phyloP scores from a whole-genome alignment of 1,284 basidiomycete genomes.

The Sporisorium exsertum region DNA sequence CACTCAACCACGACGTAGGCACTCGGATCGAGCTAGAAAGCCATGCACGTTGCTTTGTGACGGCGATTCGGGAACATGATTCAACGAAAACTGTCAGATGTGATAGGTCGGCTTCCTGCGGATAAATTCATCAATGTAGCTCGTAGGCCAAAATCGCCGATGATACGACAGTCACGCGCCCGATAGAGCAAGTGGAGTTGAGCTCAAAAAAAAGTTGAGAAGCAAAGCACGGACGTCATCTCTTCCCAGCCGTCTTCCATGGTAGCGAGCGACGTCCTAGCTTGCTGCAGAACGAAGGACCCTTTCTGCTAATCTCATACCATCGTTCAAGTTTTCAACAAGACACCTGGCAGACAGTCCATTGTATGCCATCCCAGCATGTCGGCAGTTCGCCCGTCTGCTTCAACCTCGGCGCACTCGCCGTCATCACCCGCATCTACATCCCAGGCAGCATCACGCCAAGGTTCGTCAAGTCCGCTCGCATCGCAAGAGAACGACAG shows the following conservation, averaged over 20 bases:
- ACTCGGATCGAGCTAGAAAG: background rate
- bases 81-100: conserved; percentile 8
- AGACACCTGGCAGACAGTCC: no score
- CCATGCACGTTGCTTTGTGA: background rate
- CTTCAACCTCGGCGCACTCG: conserved; percentile 18
- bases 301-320: background rate
- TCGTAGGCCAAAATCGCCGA: background rate
- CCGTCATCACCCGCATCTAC: conserved; percentile 18
- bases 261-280: background rate
- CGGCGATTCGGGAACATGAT: background rate
- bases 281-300: background rate
- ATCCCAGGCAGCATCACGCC: conserved; percentile 18
- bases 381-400: conserved; percentile 16
- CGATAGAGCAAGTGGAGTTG: conserved; percentile 5
- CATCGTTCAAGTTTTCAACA: background rate
- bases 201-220: conserved; percentile 6
- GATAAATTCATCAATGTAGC: background rate
- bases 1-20: background rate
- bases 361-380: no score
- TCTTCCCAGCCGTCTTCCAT: background rate
- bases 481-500: conserved; percentile 26
- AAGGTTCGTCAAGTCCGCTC: conserved; percentile 26
- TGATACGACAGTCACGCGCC: background rate
- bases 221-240: conserved; percentile 9
- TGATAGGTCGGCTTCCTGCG: background rate